Base-by-base conservation (phyloP, 2,329 filamentous ascomycete species). In the Penicillium italicum region DNA sequence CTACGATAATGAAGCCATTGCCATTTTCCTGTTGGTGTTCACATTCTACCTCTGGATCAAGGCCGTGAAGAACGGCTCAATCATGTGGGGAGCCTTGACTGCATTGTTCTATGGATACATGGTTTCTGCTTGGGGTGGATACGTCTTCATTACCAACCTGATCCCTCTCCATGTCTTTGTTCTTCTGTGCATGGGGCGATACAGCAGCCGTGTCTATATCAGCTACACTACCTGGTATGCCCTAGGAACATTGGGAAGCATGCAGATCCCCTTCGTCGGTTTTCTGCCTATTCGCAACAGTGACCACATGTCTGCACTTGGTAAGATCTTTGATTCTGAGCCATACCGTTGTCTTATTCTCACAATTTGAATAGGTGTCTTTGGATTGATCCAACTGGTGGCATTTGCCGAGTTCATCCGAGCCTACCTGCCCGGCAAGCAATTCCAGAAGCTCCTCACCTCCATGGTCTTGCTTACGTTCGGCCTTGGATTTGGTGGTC, bases 41-140 rank as follows among this genome's bases (percentile, higher is more conserved):
- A 99, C 94, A 72, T 99, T 99, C 78, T 99, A 87, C 78, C 85
- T 99, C 50, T 99, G 94, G 94, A 96, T 99, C 79, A 97, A 97
- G 83, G 91, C 94, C 20, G 83, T 99, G 65, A 99, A 99, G 81
- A 84, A 91, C 56, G 94, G 94, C 26, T 97, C 94, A 48, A 91
- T 96, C 74, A 89, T 97, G 76, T 99, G 93, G 93, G 93, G 91
- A 66, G 92, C 90, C 36, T 81, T 97, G 60, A 94, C 92, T 66
- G 94, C 94, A 41, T 82, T 99, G 53, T 97, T 95, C 79, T 99
- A 99, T 77, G 94, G 94, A 70, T 99, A 99, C 85, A 99, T 99
- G 94, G 94, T 99, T 62, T 94, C 93, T 46, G 96, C 95, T 18
- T 99, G 94, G 94, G 94, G 94, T 82, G 94, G 94, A 71, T 99